Conservation (phyloP, 129 eudicot genomes). For the Artemisia tridentata region DNA sequence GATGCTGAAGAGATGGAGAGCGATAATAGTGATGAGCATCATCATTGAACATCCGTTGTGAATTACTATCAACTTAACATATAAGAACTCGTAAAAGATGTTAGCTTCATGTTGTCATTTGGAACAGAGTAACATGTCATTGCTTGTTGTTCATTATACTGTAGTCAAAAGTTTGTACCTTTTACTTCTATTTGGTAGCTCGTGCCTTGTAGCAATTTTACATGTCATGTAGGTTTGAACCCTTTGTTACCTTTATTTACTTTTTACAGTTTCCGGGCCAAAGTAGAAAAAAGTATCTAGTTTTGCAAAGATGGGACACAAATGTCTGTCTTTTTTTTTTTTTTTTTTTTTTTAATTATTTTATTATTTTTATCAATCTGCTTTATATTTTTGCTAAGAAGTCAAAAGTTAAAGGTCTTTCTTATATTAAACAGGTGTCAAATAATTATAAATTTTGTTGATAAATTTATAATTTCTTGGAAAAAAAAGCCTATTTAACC, state of each 20-base stretch:
- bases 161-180: not conserved
- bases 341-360: no score
- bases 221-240: slow-evolving; percentile 2
- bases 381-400: no score
- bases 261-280: slow-evolving; percentile 3
- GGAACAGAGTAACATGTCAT: not conserved
- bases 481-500: not conserved
- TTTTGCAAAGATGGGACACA: no score
- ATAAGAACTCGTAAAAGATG: not conserved
- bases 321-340: no score
- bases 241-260: not conserved
- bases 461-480: no score
- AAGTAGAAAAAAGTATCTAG: no score
- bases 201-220: not conserved
- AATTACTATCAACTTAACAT: not conserved
- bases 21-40: slow-evolving; percentile 33
- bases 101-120: not conserved
- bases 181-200: slow-evolving; percentile 8
- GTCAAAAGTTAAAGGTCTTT: no score
- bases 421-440: no score
- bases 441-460: no score
- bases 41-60: slow-evolving; percentile 24
- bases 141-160: not conserved
- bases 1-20: slow-evolving; percentile 89
- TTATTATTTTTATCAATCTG: no score